Conservation (phyloP, 805 yeast species). For the Starmerella cellae region DNA sequence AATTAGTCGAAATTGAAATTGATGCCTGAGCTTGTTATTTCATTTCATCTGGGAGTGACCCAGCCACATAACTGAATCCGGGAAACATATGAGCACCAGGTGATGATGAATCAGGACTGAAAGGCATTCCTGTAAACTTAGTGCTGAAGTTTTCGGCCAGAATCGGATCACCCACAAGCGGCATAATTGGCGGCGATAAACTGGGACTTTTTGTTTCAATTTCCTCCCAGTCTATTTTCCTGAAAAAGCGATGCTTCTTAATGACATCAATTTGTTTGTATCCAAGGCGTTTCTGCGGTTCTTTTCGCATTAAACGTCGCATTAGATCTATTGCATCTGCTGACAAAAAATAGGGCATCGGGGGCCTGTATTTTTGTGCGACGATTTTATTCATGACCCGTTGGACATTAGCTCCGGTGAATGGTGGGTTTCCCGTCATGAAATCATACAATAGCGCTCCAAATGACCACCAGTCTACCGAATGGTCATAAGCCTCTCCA, state of each 20-base stretch:
- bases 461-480: conserved; percentile 86
- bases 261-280: conserved; percentile 41
- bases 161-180: conserved; percentile 65
- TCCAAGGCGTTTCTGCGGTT: conserved; percentile 52
- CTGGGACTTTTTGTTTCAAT: conserved; percentile 38
- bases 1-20: no score
- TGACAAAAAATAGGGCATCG: conserved; percentile 62
- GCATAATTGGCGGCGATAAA: conserved; percentile 64
- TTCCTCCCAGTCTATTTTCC: conserved; percentile 58
- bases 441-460: conserved; percentile 73
- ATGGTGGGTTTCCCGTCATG: conserved; percentile 78
- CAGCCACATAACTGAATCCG: conserved; percentile 23
- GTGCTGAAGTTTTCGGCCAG: conserved; percentile 74
- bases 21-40: not conserved
- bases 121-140: conserved; percentile 57
- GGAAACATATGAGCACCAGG: conserved; percentile 11
- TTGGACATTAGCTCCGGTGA: conserved; percentile 69
- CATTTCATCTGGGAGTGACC: conserved; percentile 16
- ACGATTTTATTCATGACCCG: conserved; percentile 62
- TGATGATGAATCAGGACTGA: conserved; percentile 23
- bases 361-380: conserved; percentile 38
- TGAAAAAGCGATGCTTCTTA: conserved; percentile 58
- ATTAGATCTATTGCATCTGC: conserved; percentile 69
- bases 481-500: conserved; percentile 63
- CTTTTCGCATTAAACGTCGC: conserved; percentile 50